phyloP scores from a whole-genome alignment of 1,139 yeast genomes.

The Eremothecium gossypii region DNA sequence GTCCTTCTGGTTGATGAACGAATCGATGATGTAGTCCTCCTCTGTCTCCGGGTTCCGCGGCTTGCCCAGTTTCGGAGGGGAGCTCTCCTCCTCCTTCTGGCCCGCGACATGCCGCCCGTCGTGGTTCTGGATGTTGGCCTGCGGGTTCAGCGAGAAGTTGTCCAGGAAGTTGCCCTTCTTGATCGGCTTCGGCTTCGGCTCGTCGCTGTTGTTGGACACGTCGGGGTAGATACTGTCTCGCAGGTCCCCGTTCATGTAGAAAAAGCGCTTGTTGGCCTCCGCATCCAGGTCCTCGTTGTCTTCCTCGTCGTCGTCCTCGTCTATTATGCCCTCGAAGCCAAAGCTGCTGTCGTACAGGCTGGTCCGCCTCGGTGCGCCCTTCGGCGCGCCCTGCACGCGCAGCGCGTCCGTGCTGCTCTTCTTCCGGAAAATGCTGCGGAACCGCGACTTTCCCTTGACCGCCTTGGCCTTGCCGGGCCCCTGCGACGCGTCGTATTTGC shows the following conservation, averaged over 20 bases:
- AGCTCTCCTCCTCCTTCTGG: too few species aligned
- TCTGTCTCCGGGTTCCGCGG: background rate
- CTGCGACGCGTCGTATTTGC: background rate
- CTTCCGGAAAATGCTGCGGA: constrained; percentile 1
- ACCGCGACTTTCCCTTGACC: background rate
- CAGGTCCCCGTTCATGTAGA: background rate
- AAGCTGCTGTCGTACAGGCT: constrained; percentile 1
- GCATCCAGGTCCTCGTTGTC: constrained; percentile 13
- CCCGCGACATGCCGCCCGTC: too few species aligned
- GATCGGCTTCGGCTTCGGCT: constrained; percentile 5
- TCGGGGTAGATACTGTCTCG: background rate
- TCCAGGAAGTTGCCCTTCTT: constrained; percentile 7
- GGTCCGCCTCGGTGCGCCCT: background rate
- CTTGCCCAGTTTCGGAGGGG: too few species aligned
- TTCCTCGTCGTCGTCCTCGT: constrained; percentile 19
- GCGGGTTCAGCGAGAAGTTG: constrained; percentile 10
- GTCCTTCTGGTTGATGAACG: constrained; percentile 26
- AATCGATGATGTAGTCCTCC: constrained; percentile 15
- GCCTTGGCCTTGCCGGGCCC: background rate
- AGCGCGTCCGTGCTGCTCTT: background rate
- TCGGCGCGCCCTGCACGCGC: background rate
- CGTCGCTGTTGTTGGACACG: constrained; percentile 1
- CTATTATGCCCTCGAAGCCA: constrained; percentile 7
- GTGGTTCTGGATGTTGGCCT: constrained; percentile 1
- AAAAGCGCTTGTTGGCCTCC: constrained; percentile 7